Evolutionary conservation across 2,329 filamentous ascomycete species (phyloP).

Genomic region (Gliomastix tumulicola): DNA sequence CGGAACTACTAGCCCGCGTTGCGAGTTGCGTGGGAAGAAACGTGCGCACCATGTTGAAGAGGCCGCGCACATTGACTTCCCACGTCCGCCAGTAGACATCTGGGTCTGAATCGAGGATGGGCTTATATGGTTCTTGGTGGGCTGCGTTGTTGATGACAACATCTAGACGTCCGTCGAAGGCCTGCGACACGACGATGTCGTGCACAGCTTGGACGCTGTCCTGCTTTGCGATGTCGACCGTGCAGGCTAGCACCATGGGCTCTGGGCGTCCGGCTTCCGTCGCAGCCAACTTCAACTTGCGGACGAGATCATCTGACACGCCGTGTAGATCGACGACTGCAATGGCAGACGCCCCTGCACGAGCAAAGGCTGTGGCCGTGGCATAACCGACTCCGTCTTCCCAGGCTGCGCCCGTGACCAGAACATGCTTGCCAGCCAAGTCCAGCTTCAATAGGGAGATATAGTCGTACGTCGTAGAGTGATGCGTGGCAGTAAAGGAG

Average conservation of each 20-base stretch:
- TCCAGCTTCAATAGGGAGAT: constrained; percentile 7
- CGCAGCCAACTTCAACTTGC: constrained; percentile 9
- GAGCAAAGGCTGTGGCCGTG: constrained; percentile 2
- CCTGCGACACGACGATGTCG: constrained; percentile 2
- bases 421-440: constrained; percentile 7
- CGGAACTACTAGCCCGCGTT: neutral
- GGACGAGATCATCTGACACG: constrained; percentile 7
- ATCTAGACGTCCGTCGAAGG: constrained; percentile 4
- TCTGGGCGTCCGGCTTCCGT: constrained; percentile 7
- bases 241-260: constrained; percentile 5
- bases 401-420: constrained; percentile 13
- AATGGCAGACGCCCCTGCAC: constrained; percentile 12
- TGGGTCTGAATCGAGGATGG: constrained; percentile 10
- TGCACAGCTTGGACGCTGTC: constrained; percentile 7
- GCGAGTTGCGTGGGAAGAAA: constrained; percentile 11
- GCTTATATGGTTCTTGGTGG: constrained; percentile 6
- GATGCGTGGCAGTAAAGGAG: constrained; percentile 1
- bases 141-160: constrained; percentile 8
- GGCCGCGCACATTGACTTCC: constrained; percentile 12
- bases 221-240: constrained; percentile 8
- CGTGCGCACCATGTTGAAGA: constrained; percentile 9
- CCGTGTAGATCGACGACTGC: constrained; percentile 11
- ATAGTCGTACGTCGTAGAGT: constrained; percentile 5
- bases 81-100: constrained; percentile 10
- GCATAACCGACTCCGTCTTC: constrained; percentile 2